Base-by-base conservation (phyloP, 1,139 yeast species). In the Debaryomyces psychrophilus region DNA sequence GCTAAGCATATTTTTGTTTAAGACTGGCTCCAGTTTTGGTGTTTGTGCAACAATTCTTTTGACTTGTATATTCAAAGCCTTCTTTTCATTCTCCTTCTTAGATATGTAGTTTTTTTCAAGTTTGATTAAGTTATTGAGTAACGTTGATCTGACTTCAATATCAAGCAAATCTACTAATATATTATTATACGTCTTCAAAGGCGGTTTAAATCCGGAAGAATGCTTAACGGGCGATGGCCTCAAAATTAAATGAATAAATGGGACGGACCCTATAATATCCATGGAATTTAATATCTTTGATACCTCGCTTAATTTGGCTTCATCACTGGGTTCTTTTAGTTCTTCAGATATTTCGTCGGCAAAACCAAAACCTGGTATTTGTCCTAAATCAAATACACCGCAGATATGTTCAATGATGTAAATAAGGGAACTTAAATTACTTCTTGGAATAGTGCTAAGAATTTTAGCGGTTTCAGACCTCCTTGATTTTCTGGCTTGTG, bases 191-290 rank as follows among this genome's bases (percentile, higher is more conserved):
- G 50, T 49, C 0, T 51, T 56, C 25, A 69, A 39, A 0, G 78
- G 77, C 8, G 81, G 81, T 46, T 71, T 72, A 50, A 72, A 72
- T 0, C 81, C 81, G 2, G 61, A 41, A 1, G 73, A 57, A 33
- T 64, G 55, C 45, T 73, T 75, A 2, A 65, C 57, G 2, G 67
- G 61, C 0, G 78, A 68, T 0, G 80, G 80, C 37, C 80, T 60
- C 50, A 74, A 58, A 1, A 76, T 64, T 31, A 71, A 59, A 55
- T 76, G 81, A 6, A 71, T 52, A 44, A 74, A 71, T 0, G 81
- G 80, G 22, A 75, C 53, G 0, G 72, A 51, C 0, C 76, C 78
- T 29, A 75, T 64, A 1, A 56, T 46, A 2, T 68, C 70, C 76
- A 71, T 72, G 2, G 67, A 56, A 48, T 72, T 75, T 40, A 75